phyloP scores from a whole-genome alignment of 2,329 filamentous ascomycete species.

The Hirsutella minnesotensis region DNA sequence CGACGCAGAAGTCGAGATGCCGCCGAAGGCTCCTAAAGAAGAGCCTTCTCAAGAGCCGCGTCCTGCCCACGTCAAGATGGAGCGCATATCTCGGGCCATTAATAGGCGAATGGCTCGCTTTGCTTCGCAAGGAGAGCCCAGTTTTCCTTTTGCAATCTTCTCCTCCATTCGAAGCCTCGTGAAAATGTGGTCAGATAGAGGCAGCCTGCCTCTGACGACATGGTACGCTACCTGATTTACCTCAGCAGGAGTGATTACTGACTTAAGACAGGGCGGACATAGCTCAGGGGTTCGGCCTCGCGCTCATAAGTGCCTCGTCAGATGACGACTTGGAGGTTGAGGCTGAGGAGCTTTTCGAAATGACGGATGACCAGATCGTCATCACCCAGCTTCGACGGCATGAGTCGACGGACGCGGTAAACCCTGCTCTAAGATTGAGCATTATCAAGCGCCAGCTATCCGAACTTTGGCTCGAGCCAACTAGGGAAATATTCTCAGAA shows the following conservation, averaged over 20 bases:
- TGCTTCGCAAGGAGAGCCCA: slow-evolving; percentile 7
- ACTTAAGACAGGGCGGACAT: slow-evolving; percentile 2
- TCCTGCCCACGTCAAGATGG: slow-evolving; percentile 13
- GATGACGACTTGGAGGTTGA: slow-evolving; percentile 15
- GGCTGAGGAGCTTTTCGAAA: slow-evolving; percentile 16
- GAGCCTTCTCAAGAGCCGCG: neutral
- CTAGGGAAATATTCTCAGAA: slow-evolving; percentile 11
- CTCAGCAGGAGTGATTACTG: neutral
- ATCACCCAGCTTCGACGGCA: slow-evolving; percentile 18
- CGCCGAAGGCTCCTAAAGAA: neutral
- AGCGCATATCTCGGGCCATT: slow-evolving; percentile 11
- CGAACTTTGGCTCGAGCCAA: slow-evolving; percentile 19
- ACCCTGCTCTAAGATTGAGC: slow-evolving; percentile 13
- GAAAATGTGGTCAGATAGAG: slow-evolving; percentile 12
- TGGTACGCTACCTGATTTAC: slow-evolving; percentile 14
- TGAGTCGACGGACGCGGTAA: slow-evolving; percentile 10
- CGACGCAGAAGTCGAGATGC: neutral
- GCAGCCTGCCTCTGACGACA: slow-evolving; percentile 17
- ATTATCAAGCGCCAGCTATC: slow-evolving; percentile 16
- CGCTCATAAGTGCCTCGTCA: slow-evolving; percentile 1
- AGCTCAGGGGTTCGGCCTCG: slow-evolving; percentile 1
- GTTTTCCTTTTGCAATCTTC: slow-evolving; percentile 15
- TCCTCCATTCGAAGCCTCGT: slow-evolving; percentile 14
- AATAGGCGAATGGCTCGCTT: slow-evolving; percentile 8
- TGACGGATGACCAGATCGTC: slow-evolving; percentile 13